Evolutionary conservation across 1,139 yeast species (phyloP), one percentile per base, ranked within the genome.

Genomic region (Sugiyamaella novakii): DNA sequence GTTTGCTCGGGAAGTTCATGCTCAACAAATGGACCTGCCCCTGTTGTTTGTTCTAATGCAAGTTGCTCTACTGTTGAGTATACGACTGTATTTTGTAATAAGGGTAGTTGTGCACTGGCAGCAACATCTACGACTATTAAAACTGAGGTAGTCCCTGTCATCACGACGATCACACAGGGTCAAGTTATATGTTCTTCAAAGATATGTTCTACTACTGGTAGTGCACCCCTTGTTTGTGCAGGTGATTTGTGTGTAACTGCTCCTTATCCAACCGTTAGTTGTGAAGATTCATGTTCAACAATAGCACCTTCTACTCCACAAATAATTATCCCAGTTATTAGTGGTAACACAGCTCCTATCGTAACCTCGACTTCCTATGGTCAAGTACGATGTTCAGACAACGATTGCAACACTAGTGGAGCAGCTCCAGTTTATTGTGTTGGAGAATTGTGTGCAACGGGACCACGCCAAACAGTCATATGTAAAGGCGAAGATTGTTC

Each of bases 401-500:
- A 12, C 8, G 27, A 15, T 5, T 35, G 49, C 33, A 22, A 14
- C 15, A 37, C 49, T 5, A 31, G 19, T n/a, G 49, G 43, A 15
- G 21, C 46, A 12, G 40, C 47, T 19, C 50, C 45, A n/a, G 46
- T 47, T 6, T 30, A 17, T 21, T 46, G 50, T 17, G 44, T 43
- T 22, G 50, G 24, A 3, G 48, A 14, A 3, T 7, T 28, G 25
- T 46, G 50, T 29, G 40, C 45, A 12, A 40, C 46, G 7, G 46
- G 28, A 14, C 34, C 46, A 7, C 39, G 39, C 21, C 42, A 36
- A 18, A 27, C 38, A 11, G 36, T 46, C 17, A 28, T 28, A 1
- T 38, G 43, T 21, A 29, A 36, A 18, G 39, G 19, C 2, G 21
- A 15, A 3, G 37, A 22, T 7, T 45, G 48, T 19, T 21, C 33